Percentiles rank a stretch among this genome's conserved stretches.
Conservation (phyloP, 1,284 basidiomycete species). For the Pterulicium gracile region DNA sequence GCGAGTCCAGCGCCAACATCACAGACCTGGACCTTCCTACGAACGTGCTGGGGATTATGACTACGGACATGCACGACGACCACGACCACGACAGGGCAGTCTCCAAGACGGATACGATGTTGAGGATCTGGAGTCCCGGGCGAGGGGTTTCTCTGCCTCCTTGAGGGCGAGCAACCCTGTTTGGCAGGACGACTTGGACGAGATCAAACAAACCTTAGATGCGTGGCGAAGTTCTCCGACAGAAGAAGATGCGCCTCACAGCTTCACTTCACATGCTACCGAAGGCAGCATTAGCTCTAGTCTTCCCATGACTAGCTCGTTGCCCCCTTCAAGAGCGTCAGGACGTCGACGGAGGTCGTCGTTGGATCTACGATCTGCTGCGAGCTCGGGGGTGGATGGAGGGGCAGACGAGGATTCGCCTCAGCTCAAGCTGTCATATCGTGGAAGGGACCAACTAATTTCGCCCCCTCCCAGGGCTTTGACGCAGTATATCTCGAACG, state of each 20-base stretch:
- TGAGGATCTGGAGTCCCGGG: slow-evolving; percentile 38
- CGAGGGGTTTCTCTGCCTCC: slow-evolving; percentile 27
- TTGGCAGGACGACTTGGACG: slow-evolving; percentile 60
- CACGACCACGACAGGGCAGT: too few species aligned
- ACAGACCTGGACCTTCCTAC: not conserved
- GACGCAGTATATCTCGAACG: slow-evolving; percentile 56
- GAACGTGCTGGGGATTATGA: not conserved
- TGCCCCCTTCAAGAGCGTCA: slow-evolving; percentile 13
- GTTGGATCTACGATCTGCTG: slow-evolving; percentile 27
- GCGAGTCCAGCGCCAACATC: not conserved
- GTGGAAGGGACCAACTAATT: slow-evolving; percentile 41
- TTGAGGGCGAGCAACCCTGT: slow-evolving; percentile 10
- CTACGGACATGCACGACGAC: too few species aligned
- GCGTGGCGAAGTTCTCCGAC: slow-evolving; percentile 13
- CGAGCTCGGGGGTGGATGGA: slow-evolving; percentile 9
- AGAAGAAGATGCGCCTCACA: slow-evolving; percentile 13
- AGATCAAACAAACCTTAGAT: slow-evolving; percentile 52
- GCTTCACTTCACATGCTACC: slow-evolving; percentile 8
- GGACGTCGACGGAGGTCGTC: slow-evolving; percentile 35
- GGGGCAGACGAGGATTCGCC: not conserved
- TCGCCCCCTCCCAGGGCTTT: slow-evolving; percentile 60
- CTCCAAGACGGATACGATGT: not conserved
- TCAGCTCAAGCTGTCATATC: slow-evolving; percentile 12
- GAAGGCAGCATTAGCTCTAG: slow-evolving; percentile 39
- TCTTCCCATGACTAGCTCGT: slow-evolving; percentile 30